phyloP scores from a whole-genome alignment of 805 yeast genomes.

The Blastobotrys chiropterorum region DNA sequence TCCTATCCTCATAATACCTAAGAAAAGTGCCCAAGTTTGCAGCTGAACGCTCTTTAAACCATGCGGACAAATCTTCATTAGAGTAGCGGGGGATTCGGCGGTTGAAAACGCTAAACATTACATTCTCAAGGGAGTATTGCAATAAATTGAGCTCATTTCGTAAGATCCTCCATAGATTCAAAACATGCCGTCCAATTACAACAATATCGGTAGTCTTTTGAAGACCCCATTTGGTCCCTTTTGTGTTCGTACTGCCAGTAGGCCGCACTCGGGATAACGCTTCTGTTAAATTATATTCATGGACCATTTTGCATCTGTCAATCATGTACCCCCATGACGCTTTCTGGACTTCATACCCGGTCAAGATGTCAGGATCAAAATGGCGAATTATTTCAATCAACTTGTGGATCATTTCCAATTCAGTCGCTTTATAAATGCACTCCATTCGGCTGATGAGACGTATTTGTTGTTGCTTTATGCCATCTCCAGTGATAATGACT shows the following conservation, averaged over 20 bases:
- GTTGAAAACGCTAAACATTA: slow-evolving; percentile 62
- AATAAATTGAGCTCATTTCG: slow-evolving; percentile 56
- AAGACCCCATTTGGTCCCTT: slow-evolving; percentile 66
- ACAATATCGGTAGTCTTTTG: slow-evolving; percentile 65
- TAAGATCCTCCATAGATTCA: slow-evolving; percentile 80
- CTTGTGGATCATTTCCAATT: slow-evolving; percentile 50
- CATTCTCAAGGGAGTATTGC: slow-evolving; percentile 71
- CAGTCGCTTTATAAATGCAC: slow-evolving; percentile 30
- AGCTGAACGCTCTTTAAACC: slow-evolving; percentile 32
- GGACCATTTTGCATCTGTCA: slow-evolving; percentile 42
- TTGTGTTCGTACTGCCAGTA: neutral
- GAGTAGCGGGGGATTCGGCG: slow-evolving; percentile 59
- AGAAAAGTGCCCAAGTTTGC: neutral
- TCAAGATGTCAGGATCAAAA: slow-evolving; percentile 80
- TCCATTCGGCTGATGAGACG: neutral
- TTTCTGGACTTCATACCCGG: slow-evolving; percentile 78
- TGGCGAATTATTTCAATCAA: slow-evolving; percentile 50
- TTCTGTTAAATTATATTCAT: slow-evolving; percentile 48
- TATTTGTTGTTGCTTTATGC: neutral
- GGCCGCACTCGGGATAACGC: slow-evolving; percentile 54
- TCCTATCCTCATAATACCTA: slow-evolving; percentile 40
- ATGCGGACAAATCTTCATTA: slow-evolving; percentile 40
- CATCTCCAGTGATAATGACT: slow-evolving; percentile 25
- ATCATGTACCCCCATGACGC: slow-evolving; percentile 86
- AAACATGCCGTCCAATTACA: slow-evolving; percentile 73